Conservation (phyloP, 192 early-diverging fungal species). For the Umbelopsis sp. region DNA sequence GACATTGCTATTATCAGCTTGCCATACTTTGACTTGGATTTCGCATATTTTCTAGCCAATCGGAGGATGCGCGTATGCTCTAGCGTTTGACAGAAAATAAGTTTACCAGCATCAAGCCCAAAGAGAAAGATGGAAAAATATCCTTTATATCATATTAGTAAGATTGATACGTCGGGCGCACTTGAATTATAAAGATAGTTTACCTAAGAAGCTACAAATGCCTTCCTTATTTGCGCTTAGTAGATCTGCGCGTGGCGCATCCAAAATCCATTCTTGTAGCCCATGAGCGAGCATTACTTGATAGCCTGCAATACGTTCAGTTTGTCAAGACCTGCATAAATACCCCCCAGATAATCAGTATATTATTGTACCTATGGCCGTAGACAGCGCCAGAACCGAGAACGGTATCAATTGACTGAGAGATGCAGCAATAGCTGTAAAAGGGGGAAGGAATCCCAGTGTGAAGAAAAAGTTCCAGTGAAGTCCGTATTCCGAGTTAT, state of each 20-base stretch:
- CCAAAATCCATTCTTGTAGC: slow-evolving; percentile 73
- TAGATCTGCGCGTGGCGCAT: slow-evolving; percentile 71
- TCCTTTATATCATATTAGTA: slow-evolving; percentile 44
- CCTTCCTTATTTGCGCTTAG: slow-evolving; percentile 92
- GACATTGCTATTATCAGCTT: slow-evolving; percentile 1
- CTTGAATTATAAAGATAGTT: not conserved
- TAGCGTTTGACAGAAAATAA: slow-evolving; percentile 51
- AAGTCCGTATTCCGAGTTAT: slow-evolving; percentile 92
- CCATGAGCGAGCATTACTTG: slow-evolving; percentile 60
- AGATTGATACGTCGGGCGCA: not conserved
- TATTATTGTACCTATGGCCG: slow-evolving; percentile 43
- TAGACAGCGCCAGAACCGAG: slow-evolving; percentile 50
- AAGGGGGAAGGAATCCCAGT: slow-evolving; percentile 80
- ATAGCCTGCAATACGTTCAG: slow-evolving; percentile 52
- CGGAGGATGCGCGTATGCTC: not conserved
- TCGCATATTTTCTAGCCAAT: not conserved
- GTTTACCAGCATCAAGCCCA: slow-evolving; percentile 72
- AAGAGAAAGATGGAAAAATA: slow-evolving; percentile 84
- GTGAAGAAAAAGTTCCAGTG: slow-evolving; percentile 99
- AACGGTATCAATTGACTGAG: slow-evolving; percentile 60
- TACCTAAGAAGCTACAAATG: slow-evolving; percentile 78
- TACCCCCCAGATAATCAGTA: not conserved
- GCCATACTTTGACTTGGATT: slow-evolving; percentile 41
- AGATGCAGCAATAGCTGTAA: slow-evolving; percentile 66
- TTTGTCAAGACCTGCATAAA: not conserved